A percentile compares a stretch with the other conserved stretches of the same genome.
phyloP scores from a whole-genome alignment of 768 basidiomycete species.

The Cubamyces lactineus region DNA sequence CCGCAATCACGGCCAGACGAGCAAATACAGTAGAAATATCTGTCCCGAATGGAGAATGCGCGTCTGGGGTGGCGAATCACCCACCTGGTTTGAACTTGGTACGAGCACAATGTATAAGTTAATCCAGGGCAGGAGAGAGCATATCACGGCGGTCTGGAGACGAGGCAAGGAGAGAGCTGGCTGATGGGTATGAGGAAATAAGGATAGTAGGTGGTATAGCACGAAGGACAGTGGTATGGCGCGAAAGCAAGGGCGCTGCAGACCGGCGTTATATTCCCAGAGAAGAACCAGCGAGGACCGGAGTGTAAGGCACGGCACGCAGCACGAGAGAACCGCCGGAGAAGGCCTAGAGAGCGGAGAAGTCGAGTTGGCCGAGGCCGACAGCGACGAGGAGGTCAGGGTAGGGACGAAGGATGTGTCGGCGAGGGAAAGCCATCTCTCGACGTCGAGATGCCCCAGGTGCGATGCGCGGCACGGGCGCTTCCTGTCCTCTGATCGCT shows the following conservation, averaged over 20 bases:
- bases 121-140: background rate
- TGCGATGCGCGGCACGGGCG: slow-evolving; percentile 6
- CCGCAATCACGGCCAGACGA: slow-evolving; percentile 45
- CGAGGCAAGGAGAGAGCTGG: background rate
- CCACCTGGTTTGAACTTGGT: background rate
- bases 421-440: slow-evolving; percentile 1
- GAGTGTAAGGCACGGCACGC: background rate
- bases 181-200: slow-evolving; percentile 7
- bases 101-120: slow-evolving; percentile 16
- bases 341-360: background rate
- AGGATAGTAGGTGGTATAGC: slow-evolving; percentile 11
- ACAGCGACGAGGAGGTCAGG: slow-evolving; percentile 3
- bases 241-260: slow-evolving; percentile 18
- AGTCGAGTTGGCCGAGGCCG: slow-evolving; percentile 4
- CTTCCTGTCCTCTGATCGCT: background rate
- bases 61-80: background rate
- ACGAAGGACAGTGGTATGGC: background rate
- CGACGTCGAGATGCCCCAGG: slow-evolving; percentile 1
- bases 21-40: slow-evolving; percentile 39
- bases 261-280: slow-evolving; percentile 7
- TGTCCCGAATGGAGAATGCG: background rate
- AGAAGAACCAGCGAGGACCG: slow-evolving; percentile 7
- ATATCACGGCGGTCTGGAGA: background rate
- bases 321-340: background rate
- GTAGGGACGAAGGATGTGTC: slow-evolving; percentile 7